Percentiles rank a stretch among this genome's conserved stretches.
phyloP scores from a whole-genome alignment of 1,284 basidiomycete species.

The Fomitopsis schrenkii region DNA sequence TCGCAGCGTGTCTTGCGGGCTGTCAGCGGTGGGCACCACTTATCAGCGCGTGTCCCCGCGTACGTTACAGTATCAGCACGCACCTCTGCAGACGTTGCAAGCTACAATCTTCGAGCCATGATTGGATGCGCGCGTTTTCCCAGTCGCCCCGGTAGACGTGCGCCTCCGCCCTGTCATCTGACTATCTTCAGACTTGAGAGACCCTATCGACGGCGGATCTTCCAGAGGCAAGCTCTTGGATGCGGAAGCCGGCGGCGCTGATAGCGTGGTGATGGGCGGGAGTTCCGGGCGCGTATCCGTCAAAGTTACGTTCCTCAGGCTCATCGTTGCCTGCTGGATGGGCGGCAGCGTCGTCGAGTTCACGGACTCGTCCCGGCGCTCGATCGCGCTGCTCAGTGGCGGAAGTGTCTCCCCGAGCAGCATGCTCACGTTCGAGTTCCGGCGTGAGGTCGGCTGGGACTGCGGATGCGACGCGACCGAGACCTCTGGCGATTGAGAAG shows the following conservation, averaged over 20 bases:
- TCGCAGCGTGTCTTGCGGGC: slow-evolving; percentile 84
- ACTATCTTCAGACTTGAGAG: slow-evolving; percentile 12
- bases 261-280: slow-evolving; percentile 66
- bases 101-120: slow-evolving; percentile 80
- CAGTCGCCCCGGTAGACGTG: slow-evolving; percentile 63
- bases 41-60: slow-evolving; percentile 4
- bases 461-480: slow-evolving; percentile 38
- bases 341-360: slow-evolving; percentile 22
- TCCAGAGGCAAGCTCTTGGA: slow-evolving; percentile 10
- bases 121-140: slow-evolving; percentile 54
- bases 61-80: slow-evolving; percentile 15
- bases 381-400: slow-evolving; percentile 20
- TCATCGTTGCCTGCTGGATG: slow-evolving; percentile 15
- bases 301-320: slow-evolving; percentile 8
- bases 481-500: slow-evolving; percentile 62
- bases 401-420: slow-evolving; percentile 30
- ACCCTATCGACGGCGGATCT: slow-evolving; percentile 13
- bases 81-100: slow-evolving; percentile 80
- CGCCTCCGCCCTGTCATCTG: slow-evolving; percentile 41
- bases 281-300: slow-evolving; percentile 40
- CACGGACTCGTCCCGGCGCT: slow-evolving; percentile 20
- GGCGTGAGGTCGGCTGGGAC: slow-evolving; percentile 52
- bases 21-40: slow-evolving; percentile 23
- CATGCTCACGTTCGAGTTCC: slow-evolving; percentile 51
- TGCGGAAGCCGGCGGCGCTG: slow-evolving; percentile 23